These are phyloP conservation scores for Atkinsonella texensis DNA, from an alignment of 2,329 filamentous ascomycete species.

Conservation along the genomic window DNA sequence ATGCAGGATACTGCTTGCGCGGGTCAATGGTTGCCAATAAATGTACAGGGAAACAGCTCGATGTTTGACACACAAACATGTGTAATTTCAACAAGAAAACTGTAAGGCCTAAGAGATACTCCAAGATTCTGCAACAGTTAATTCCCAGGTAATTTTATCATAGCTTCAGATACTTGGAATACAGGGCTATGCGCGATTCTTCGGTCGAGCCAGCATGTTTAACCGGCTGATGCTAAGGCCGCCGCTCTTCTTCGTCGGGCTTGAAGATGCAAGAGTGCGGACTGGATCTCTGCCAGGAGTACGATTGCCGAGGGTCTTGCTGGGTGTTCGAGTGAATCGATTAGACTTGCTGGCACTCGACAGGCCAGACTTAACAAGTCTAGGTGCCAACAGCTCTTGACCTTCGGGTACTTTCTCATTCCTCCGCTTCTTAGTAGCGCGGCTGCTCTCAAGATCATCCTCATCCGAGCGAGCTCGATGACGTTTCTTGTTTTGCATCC, in stretches of 20 bases:
- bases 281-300: constrained; percentile 9
- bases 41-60: constrained; percentile 1
- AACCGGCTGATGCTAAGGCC: constrained; percentile 46
- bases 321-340: constrained; percentile 15
- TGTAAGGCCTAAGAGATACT: not conserved
- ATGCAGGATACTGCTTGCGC: not conserved
- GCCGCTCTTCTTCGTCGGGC: constrained; percentile 39
- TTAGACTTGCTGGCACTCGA: constrained; percentile 23
- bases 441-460: constrained; percentile 37
- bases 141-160: not conserved
- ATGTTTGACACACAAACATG: not conserved
- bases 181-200: constrained; percentile 34
- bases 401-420: constrained; percentile 36
- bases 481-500: constrained; percentile 55
- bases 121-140: not conserved
- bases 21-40: not conserved
- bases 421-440: constrained; percentile 48
- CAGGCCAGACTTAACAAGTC: constrained; percentile 27
- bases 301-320: constrained; percentile 12
- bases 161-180: not conserved
- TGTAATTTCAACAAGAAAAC: no score
- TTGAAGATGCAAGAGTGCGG: constrained; percentile 20
- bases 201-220: constrained; percentile 49
- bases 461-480: constrained; percentile 45
- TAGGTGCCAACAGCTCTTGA: constrained; percentile 39